A percentile compares a stretch with the other conserved stretches of the same genome.
Evolutionary conservation across 768 basidiomycete species (phyloP).

Genomic region (Hydnum rufescens): DNA sequence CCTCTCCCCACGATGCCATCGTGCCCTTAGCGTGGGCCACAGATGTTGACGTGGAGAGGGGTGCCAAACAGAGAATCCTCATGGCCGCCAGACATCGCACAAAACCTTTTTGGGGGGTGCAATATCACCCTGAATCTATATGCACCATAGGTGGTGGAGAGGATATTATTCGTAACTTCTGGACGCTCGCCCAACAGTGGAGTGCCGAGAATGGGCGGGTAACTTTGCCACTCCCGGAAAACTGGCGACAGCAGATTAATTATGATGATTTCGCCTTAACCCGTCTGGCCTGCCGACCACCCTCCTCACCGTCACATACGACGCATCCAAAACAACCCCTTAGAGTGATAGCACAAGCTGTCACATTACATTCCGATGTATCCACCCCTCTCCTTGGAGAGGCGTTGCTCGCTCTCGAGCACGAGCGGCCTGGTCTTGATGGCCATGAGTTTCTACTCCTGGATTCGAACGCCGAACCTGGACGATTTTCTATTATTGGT

Average conservation of each 20-base stretch:
- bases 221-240: background rate
- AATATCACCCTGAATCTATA: constrained; percentile 77
- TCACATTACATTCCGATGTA: constrained; percentile 12
- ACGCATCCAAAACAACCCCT: background rate
- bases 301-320: background rate
- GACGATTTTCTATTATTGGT: constrained; percentile 53
- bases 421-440: constrained; percentile 21
- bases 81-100: constrained; percentile 51
- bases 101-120: constrained; percentile 70
- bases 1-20: constrained; percentile 27
- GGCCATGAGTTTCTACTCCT: constrained; percentile 44
- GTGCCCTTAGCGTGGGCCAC: constrained; percentile 55
- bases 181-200: constrained; percentile 47
- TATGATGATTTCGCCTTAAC: background rate
- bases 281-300: background rate
- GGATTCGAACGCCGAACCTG: constrained; percentile 59
- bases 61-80: constrained; percentile 24
- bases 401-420: constrained; percentile 28
- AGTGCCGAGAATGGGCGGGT: constrained; percentile 20
- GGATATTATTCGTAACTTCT: constrained; percentile 56
- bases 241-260: background rate
- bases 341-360: background rate
- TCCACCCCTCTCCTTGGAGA: constrained; percentile 35
- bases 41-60: constrained; percentile 44
- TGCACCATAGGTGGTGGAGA: constrained; percentile 48